Evolutionary conservation across 148 eudicot species (phyloP), one percentile per base, ranked within the genome.

Genomic region (Oxyria digyna): DNA sequence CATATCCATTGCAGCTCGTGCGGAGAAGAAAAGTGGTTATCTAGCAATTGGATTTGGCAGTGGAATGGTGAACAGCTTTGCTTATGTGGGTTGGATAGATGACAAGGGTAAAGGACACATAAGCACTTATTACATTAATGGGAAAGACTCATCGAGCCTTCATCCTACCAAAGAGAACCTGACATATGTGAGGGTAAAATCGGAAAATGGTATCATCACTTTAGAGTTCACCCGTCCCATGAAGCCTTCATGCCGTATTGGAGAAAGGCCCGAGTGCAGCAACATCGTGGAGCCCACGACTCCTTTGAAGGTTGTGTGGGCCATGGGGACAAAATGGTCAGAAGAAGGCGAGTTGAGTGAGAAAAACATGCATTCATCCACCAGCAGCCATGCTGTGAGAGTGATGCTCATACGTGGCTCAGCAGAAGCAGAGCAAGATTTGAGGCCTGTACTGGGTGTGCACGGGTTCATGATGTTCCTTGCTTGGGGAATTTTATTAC

Each of bases 391-490:
- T 70, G 89, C 89, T 20, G 80, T 92, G 31, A 80, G 87, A 68
- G 94, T 92, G 69, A 77, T 80, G 78, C 83, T 92, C 35, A 81
- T 82, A 71, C 86, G 84, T 62, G 98, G 98, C 29, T 89, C 98
- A 23, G 87, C 98, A 12, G 96, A 92, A 69, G 93, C 93, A 31
- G 94, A 85, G 78, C 94, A 92, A 74, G 91, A 89, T 64, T 73
- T 92, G 45, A 78, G 94, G 21, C 98, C 98, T 0, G 98, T 92
- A 18, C 77, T 92, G 69, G 91, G 89, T 20, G 98, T 92, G 18
- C 98, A 92, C 48, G 98, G 98, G 35, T 89, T 92, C 69, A 92
- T 92, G 98, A 92, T 92, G 98, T 92, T 92, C 67, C 91, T 92
- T 32, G 96, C 98, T 31, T 92, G 96, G 96, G 98, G 94, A 8